Evolutionary conservation across 192 early-diverging fungal genomes (phyloP), one percentile per base, ranked within the genome.

Genomic region (Dissophora globulifera): DNA sequence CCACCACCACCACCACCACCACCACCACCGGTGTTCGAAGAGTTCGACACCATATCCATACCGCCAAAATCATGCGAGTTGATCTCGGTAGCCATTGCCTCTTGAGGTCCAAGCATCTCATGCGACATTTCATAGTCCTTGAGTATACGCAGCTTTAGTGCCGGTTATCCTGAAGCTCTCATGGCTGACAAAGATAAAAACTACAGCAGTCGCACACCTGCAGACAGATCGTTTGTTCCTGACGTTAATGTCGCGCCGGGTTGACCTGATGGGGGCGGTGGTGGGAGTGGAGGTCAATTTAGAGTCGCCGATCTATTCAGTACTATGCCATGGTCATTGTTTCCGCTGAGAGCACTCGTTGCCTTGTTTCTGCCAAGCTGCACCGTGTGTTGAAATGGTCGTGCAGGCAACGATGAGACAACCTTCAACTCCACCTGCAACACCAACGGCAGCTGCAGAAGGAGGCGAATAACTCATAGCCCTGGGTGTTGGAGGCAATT

Each of bases 401-500:
- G 48, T 16, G 72, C 72, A 13, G 72, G 72, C 9, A 76, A 4
- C 26, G 63, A 64, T 6, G 72, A 64, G 17, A 33, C 43, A 12
- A 10, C 46, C 17, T 2, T 29, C 61, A 29, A 19, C 19, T 56
- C 26, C 62, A n/a, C n/a, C n/a, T n/a, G 29, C 17, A 33, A 20
- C 35, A 13, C 35, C 13, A 13, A 6, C 13, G 7, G 35, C 35
- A 6, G 40, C 53, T 2, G 64, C 32, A 15, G 70, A n/a, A n/a
- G n/a, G n/a, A n/a, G n/a, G 70, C 1, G 70, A 75, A 0, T 55
- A 19, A 4, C 54, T 75, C 57, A 54, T 47, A 22, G 55, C 70
- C n/a, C 70, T 58, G 6, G 70, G 70, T 60, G 70, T 62, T 59
- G 70, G 70, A 29, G 70, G 70, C 20, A 75, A 32, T 29, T n/a